A percentile compares a stretch with the other conserved stretches of the same genome.
These are phyloP conservation scores for Eucalyptus cloeziana DNA, from an alignment of 345 rosid species.

Conservation along the genomic window DNA sequence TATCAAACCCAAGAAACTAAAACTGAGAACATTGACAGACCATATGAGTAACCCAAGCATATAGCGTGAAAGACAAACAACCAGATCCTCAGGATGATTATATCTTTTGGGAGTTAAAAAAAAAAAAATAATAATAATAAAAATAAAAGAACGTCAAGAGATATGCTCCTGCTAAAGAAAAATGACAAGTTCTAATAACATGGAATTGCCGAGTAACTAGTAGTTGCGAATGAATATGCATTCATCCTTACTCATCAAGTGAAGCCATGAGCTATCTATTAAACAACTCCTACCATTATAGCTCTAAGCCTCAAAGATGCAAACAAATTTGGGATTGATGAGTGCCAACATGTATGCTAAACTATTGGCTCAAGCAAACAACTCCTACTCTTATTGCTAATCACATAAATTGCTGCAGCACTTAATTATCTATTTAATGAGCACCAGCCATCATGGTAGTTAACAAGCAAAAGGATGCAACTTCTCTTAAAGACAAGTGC, in stretches of 20 bases:
- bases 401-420: background rate
- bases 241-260: background rate
- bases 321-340: background rate
- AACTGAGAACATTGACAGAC: background rate
- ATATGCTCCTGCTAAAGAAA: background rate
- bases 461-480: background rate
- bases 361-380: background rate
- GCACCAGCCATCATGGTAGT: background rate
- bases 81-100: background rate
- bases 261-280: background rate
- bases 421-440: background rate
- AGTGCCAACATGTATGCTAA: background rate
- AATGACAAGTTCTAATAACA: background rate
- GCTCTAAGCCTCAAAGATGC: background rate
- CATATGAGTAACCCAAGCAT: background rate
- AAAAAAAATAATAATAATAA: background rate
- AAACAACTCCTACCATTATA: background rate
- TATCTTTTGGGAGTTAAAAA: background rate
- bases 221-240: background rate
- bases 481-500: background rate
- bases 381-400: background rate
- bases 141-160: background rate
- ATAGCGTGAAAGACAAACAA: background rate
- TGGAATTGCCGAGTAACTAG: background rate
- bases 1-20: background rate